These are phyloP conservation scores for Tubosaeta sp. DNA, from an alignment of 768 basidiomycete genomes.

Conservation along the genomic window DNA sequence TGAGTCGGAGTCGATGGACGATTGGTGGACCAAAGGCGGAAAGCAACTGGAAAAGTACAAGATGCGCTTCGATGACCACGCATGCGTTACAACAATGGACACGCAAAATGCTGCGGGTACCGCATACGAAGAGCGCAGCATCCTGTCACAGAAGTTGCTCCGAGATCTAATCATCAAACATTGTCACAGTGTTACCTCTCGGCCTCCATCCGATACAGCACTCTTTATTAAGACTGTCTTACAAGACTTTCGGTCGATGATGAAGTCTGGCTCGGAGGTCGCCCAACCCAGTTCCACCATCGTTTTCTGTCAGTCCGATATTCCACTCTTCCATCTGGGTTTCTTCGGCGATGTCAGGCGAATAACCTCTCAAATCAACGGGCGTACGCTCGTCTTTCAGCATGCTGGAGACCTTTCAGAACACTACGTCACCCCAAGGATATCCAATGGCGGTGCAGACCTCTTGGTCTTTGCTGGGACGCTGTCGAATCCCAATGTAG, in stretches of 20 bases:
- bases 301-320: conserved; percentile 17
- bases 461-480: too few species aligned
- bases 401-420: too few species aligned
- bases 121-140: conserved; percentile 15
- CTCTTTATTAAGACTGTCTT: conserved; percentile 25
- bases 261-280: conserved; percentile 23
- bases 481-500: too few species aligned
- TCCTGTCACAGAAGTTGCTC: conserved; percentile 19
- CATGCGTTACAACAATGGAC: conserved; percentile 38
- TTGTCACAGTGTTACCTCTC: conserved; percentile 13
- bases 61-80: conserved; percentile 38
- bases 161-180: conserved; percentile 20
- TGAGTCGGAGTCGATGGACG: conserved; percentile 21
- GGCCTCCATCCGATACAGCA: conserved; percentile 18
- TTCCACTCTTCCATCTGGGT: conserved; percentile 12
- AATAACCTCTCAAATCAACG: too few species aligned
- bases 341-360: too few species aligned
- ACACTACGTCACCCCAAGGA: too few species aligned
- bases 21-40: conserved; percentile 38
- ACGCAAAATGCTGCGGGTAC: conserved; percentile 10
- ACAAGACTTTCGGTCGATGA: conserved; percentile 24
- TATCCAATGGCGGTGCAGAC: too few species aligned
- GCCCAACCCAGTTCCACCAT: conserved; percentile 14
- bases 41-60: too few species aligned
- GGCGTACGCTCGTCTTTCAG: too few species aligned